Evolutionary conservation across 2,329 filamentous ascomycete genomes (phyloP).

Genomic region (Penicillium sp.): DNA sequence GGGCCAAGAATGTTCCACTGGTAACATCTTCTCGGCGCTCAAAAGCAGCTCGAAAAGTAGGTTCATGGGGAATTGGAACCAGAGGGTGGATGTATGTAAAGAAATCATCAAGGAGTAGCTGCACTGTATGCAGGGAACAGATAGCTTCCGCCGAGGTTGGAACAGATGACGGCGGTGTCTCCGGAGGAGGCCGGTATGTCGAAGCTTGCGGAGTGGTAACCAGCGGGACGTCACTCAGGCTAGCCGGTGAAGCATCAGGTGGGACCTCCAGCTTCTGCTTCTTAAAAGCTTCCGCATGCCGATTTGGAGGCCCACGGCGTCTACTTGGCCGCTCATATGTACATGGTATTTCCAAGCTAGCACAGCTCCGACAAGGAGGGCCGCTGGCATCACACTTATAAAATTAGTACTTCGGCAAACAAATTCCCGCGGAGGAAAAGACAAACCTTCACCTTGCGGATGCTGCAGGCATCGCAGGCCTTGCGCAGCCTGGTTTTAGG

Average conservation of each 20-base stretch:
- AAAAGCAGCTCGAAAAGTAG: slow-evolving; percentile 46
- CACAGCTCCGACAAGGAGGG: slow-evolving; percentile 66
- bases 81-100: slow-evolving; percentile 51
- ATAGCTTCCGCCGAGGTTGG: slow-evolving; percentile 53
- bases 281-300: slow-evolving; percentile 67
- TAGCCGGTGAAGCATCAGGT: slow-evolving; percentile 35
- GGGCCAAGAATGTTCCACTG: slow-evolving; percentile 44
- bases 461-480: slow-evolving; percentile 56
- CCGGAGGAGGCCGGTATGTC: slow-evolving; percentile 14
- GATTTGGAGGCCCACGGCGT: slow-evolving; percentile 65
- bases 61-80: slow-evolving; percentile 49
- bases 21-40: slow-evolving; percentile 44
- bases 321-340: slow-evolving; percentile 65
- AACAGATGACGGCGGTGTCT: slow-evolving; percentile 39
- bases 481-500: slow-evolving; percentile 47
- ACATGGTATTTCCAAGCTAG: slow-evolving; percentile 65
- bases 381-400: slow-evolving; percentile 64
- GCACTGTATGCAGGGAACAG: slow-evolving; percentile 42
- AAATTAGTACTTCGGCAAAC: slow-evolving; percentile 4
- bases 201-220: slow-evolving; percentile 34
- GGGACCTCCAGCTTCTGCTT: slow-evolving; percentile 53
- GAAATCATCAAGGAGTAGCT: slow-evolving; percentile 47
- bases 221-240: slow-evolving; percentile 43
- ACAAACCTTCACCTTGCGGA: slow-evolving; percentile 54
- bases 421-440: neutral